Conservation (phyloP, 441 rosid species). For the Populus hybrid region DNA sequence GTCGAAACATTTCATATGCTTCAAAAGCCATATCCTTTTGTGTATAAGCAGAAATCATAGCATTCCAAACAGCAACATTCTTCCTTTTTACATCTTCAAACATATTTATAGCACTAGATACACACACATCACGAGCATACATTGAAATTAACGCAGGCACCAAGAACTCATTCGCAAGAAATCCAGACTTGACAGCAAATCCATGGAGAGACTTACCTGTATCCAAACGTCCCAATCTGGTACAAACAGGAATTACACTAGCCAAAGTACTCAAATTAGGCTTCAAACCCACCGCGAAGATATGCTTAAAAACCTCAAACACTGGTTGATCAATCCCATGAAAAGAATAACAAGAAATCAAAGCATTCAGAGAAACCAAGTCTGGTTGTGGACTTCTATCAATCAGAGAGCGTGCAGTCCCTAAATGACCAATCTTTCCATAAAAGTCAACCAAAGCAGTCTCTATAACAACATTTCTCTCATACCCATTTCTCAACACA, state of each 20-base stretch:
- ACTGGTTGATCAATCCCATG: slow-evolving; percentile 34
- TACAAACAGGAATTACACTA: slow-evolving; percentile 38
- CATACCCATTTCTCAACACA: slow-evolving; percentile 43
- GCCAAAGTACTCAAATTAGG: slow-evolving; percentile 52
- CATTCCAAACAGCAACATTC: slow-evolving; percentile 41
- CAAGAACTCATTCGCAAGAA: slow-evolving; percentile 28
- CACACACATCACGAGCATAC: slow-evolving; percentile 31
- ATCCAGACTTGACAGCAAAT: slow-evolving; percentile 40
- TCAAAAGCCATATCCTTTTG: slow-evolving; percentile 33
- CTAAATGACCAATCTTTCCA: slow-evolving; percentile 29
- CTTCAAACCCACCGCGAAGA: slow-evolving; percentile 28
- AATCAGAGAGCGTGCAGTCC: slow-evolving; percentile 31
- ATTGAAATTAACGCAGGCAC: slow-evolving; percentile 49
- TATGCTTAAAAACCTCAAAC: slow-evolving; percentile 29
- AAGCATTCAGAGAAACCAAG: slow-evolving; percentile 51
- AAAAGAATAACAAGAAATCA: slow-evolving; percentile 45
- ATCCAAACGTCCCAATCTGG: slow-evolving; percentile 27
- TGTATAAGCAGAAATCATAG: slow-evolving; percentile 38
- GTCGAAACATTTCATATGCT: slow-evolving; percentile 36
- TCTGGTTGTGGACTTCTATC: slow-evolving; percentile 46
- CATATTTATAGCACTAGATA: slow-evolving; percentile 31
- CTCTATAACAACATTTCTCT: slow-evolving; percentile 33
- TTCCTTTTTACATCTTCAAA: slow-evolving; percentile 31
- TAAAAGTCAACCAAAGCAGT: slow-evolving; percentile 41
- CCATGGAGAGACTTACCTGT: slow-evolving; percentile 43